Evolutionary conservation across 139 green algal genomes (phyloP).

Genomic region (Tetradesmus lagerheimii): DNA sequence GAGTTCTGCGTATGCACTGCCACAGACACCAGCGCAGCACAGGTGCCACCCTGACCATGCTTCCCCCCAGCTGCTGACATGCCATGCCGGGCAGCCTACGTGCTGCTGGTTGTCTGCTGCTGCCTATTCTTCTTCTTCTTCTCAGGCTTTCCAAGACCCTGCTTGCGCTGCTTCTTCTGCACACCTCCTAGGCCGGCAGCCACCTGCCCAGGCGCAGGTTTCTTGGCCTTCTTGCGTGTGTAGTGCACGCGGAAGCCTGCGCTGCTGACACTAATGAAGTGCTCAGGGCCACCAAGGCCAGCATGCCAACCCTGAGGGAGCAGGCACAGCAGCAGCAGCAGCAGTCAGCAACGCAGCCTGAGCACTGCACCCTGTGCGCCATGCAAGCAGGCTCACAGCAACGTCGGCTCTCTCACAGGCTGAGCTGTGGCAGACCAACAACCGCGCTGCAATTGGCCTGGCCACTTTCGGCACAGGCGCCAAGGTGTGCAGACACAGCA

Average conservation of each 20-base stretch:
- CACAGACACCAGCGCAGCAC: no score
- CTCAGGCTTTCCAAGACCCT: neutral
- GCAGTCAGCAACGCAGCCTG: neutral
- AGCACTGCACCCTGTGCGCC: neutral
- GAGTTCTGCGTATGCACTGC: no score
- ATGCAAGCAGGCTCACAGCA: no score
- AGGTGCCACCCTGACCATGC: no score
- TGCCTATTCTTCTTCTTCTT: neutral
- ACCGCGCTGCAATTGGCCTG: no score
- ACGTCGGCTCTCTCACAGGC: no score
- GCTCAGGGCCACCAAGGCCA: neutral
- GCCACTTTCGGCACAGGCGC: no score
- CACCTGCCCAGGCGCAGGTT: neutral
- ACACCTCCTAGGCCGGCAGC: neutral
- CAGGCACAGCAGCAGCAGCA: neutral
- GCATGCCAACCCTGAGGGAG: neutral
- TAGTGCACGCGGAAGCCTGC: neutral
- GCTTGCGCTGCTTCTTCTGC: slow-evolving; percentile 1
- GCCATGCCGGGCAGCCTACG: neutral
- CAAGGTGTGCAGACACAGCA: no score
- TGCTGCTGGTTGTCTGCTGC: neutral
- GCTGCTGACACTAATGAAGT: neutral
- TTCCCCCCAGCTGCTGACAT: no score
- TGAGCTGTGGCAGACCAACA: no score
- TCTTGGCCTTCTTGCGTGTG: neutral